These are phyloP conservation scores for Pharus latifolius DNA, from an alignment of 176 grass and related monocot species.

Conservation along the genomic window DNA sequence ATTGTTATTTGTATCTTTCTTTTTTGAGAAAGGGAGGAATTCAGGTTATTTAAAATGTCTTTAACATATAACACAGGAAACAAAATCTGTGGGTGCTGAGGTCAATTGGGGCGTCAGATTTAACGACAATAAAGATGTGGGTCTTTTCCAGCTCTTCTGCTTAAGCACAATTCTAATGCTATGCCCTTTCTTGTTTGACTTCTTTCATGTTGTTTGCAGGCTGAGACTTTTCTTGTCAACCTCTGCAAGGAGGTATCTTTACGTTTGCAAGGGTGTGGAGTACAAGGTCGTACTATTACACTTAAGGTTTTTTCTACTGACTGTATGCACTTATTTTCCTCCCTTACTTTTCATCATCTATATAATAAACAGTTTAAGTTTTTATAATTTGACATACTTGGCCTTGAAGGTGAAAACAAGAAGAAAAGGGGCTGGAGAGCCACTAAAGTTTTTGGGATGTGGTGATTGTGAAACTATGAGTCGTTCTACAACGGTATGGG, in stretches of 20 bases:
- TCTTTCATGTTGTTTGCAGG: constrained; percentile 45
- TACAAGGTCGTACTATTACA: constrained; percentile 82
- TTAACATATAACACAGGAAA: constrained; percentile 48
- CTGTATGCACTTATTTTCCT: not conserved
- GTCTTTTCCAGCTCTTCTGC: not conserved
- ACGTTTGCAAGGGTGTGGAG: constrained; percentile 76
- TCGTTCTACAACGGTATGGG: constrained; percentile 66
- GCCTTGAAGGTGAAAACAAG: constrained; percentile 55
- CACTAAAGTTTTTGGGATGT: constrained; percentile 90
- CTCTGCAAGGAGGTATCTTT: constrained; percentile 92
- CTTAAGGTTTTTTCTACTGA: constrained; percentile 59
- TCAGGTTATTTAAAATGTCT: not conserved
- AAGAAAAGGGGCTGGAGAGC: constrained; percentile 77
- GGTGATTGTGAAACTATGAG: constrained; percentile 89
- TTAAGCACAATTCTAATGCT: constrained; percentile 1
- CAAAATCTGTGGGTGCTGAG: constrained; percentile 91
- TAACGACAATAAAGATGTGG: constrained; percentile 66
- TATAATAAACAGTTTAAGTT: not conserved
- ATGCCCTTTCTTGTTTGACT: not conserved
- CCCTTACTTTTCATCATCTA: constrained; percentile 10
- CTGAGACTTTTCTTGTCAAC: constrained; percentile 71
- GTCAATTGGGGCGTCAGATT: constrained; percentile 99
- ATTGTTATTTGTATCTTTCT: no score
- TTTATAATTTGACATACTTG: constrained; percentile 11
- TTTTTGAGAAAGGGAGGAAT: not conserved